Base-by-base conservation (phyloP, 139 green algal species). In the Microglena sp. region DNA sequence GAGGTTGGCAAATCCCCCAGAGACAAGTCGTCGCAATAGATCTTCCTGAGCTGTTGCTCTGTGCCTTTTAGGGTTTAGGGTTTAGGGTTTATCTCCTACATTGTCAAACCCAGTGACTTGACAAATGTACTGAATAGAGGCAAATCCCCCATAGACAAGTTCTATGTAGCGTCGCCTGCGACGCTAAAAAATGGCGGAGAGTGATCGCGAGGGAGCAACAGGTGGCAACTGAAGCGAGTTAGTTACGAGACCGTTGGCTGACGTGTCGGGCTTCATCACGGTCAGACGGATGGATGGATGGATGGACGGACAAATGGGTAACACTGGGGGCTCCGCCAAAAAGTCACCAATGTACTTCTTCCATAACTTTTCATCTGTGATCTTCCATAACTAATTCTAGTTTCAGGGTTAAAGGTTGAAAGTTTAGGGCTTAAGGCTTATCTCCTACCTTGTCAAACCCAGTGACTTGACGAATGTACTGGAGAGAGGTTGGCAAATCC, bases 401-500 rank as follows among this genome's bases (percentile, higher is more conserved):
- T n/a, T 11, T n/a, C 18, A 18, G 18, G 18, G 18, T 11, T n/a
- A 50, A 11, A 50, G 40, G 40, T 50, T 11, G 18, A 50, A 50
- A 18, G n/a, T 11, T n/a, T n/a, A 11, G 18, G 40, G 40, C 18
- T 11, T n/a, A 50, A 50, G 18, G 40, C n/a, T 26, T 6, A 60
- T 60, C 18, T 26, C 18, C 15, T 24, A 65, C 33, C 55, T 69
- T 76, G 11, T 58, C 50, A 6, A 60, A 64, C 2, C 59, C 64
- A 0, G 85, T 88, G 4, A n/a, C n/a, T n/a, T n/a, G 28, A 29
- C 86, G 71, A 1, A 86, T 61, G 31, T 86, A 80, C 28, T 80
- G 27, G 1, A 92, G 61, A 30, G 74, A 59, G 3, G 85, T 77
- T 3, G 82, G 85, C 28, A 94, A 30, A 70, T 95, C 88, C 28